Conservation (phyloP, 2,329 filamentous ascomycete genomes). For the Apiospora hydei region DNA sequence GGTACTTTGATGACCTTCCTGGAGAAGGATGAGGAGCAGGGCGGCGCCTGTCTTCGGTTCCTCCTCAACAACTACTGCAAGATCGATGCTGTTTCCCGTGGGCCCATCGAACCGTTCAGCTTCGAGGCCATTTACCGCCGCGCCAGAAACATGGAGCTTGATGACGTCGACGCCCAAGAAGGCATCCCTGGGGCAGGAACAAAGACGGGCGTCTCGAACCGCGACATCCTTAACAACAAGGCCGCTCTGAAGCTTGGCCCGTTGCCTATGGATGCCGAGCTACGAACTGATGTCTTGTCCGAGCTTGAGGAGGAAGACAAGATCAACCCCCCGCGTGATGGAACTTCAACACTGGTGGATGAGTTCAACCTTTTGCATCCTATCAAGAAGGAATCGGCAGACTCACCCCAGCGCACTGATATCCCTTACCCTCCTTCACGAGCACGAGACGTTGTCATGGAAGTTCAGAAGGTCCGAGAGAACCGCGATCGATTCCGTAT, state of each 20-base stretch:
- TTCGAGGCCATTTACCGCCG: slow-evolving; percentile 67
- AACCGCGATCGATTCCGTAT: slow-evolving; percentile 92
- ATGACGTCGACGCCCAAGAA: slow-evolving; percentile 69
- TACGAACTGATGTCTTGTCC: slow-evolving; percentile 84
- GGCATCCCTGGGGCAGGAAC: slow-evolving; percentile 64
- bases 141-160: slow-evolving; percentile 67
- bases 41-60: slow-evolving; percentile 78
- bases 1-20: slow-evolving; percentile 86
- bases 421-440: slow-evolving; percentile 88
- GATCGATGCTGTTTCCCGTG: slow-evolving; percentile 64
- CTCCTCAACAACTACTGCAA: slow-evolving; percentile 71
- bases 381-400: slow-evolving; percentile 89
- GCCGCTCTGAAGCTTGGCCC: slow-evolving; percentile 77
- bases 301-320: slow-evolving; percentile 87
- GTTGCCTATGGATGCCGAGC: slow-evolving; percentile 81
- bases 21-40: slow-evolving; percentile 83
- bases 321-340: slow-evolving; percentile 74
- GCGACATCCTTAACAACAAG: slow-evolving; percentile 64
- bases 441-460: slow-evolving; percentile 89
- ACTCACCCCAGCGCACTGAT: slow-evolving; percentile 79
- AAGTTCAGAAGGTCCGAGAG: slow-evolving; percentile 93
- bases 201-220: slow-evolving; percentile 68
- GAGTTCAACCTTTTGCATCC: slow-evolving; percentile 82
- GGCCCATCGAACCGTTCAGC: slow-evolving; percentile 69
- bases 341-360: slow-evolving; percentile 78